phyloP scores from a whole-genome alignment of 305 asterid genomes.

The Fraxinus floribunda region DNA sequence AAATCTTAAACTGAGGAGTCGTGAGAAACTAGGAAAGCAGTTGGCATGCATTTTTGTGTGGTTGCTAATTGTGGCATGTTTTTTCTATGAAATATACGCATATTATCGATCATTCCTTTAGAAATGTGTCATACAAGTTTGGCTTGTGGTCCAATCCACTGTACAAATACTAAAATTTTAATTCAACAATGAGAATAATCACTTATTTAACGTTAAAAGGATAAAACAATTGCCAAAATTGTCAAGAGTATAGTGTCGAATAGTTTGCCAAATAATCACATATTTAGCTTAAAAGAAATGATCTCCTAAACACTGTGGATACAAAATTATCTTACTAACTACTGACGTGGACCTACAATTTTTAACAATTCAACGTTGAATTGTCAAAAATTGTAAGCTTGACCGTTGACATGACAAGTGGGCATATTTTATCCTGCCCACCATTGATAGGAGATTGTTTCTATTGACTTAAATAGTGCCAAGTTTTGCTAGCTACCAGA shows the following conservation, averaged over 20 bases:
- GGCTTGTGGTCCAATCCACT: constrained; percentile 35
- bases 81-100: constrained; percentile 20
- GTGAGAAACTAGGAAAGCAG: constrained; percentile 43
- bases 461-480: background rate
- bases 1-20: constrained; percentile 28
- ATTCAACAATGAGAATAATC: background rate
- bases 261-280: background rate
- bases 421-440: background rate
- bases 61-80: constrained; percentile 31
- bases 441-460: no score
- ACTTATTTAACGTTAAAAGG: background rate
- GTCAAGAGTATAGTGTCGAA: background rate
- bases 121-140: constrained; percentile 26
- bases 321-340: no score
- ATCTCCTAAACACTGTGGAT: background rate
- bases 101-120: constrained; percentile 24
- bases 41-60: constrained; percentile 41
- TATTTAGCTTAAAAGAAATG: background rate
- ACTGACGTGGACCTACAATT: no score
- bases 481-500: background rate
- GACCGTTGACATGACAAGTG: background rate
- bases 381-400: background rate
- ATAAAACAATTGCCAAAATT: background rate
- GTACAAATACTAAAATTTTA: background rate
- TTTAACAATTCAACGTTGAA: background rate